Conservation (phyloP, 2,329 filamentous ascomycete species). For the Gnomoniopsis smithogilvyi region DNA sequence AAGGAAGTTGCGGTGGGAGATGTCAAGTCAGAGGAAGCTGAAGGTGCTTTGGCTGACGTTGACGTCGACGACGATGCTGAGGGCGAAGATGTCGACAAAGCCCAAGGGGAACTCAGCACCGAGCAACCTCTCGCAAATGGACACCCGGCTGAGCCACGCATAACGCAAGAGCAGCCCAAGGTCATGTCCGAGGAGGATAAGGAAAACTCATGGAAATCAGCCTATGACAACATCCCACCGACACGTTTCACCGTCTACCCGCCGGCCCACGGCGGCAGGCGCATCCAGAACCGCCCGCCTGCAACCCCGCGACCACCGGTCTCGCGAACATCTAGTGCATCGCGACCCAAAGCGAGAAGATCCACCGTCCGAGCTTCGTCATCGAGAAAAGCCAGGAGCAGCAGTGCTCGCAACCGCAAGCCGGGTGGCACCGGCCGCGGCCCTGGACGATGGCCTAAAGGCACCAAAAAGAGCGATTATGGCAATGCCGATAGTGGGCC, state of each 20-base stretch:
- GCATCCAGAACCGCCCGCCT: slow-evolving; percentile 39
- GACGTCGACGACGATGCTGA: neutral
- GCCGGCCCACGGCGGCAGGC: slow-evolving; percentile 50
- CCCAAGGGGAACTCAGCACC: slow-evolving; percentile 16
- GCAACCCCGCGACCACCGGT: slow-evolving; percentile 37
- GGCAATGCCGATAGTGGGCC: slow-evolving; percentile 64
- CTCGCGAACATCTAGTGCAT: slow-evolving; percentile 30
- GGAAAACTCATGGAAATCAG: slow-evolving; percentile 36
- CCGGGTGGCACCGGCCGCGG: slow-evolving; percentile 62
- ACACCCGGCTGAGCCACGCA: slow-evolving; percentile 21
- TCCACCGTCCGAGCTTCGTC: slow-evolving; percentile 25
- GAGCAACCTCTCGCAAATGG: slow-evolving; percentile 21
- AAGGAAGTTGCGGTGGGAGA: slow-evolving; percentile 13
- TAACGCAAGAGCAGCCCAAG: slow-evolving; percentile 14
- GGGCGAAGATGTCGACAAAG: slow-evolving; percentile 12
- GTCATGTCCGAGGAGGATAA: slow-evolving; percentile 26
- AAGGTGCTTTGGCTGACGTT: neutral
- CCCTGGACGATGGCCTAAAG: slow-evolving; percentile 64
- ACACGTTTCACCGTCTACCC: slow-evolving; percentile 78
- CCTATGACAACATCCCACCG: slow-evolving; percentile 60
- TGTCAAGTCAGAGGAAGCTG: neutral
- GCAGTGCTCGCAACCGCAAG: slow-evolving; percentile 47
- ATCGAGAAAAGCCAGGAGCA: slow-evolving; percentile 35
- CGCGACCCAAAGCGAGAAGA: slow-evolving; percentile 35
- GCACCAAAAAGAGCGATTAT: slow-evolving; percentile 66